Percentiles rank a stretch among this genome's conserved stretches.
These are phyloP conservation scores for Lentinula boryana DNA, from an alignment of 768 basidiomycete species.

Conservation along the genomic window DNA sequence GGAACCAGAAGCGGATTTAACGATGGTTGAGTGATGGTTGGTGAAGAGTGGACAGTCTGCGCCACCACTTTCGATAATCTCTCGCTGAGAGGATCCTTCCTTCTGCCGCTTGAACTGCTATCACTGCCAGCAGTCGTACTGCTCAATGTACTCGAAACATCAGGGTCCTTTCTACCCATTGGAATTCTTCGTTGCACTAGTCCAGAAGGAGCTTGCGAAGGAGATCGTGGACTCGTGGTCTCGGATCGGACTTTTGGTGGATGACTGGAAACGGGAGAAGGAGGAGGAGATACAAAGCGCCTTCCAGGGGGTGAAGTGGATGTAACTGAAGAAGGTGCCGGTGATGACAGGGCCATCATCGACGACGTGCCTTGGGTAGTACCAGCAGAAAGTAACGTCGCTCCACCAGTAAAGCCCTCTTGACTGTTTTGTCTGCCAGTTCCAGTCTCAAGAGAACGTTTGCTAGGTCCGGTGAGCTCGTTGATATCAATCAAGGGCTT, in stretches of 20 bases:
- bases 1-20: not conserved
- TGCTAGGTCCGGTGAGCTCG: conserved; percentile 25
- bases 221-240: not conserved
- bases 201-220: not conserved
- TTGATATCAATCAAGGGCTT: conserved; percentile 51
- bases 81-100: conserved; percentile 34
- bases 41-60: conserved; percentile 11
- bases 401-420: conserved; percentile 33
- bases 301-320: conserved; percentile 26
- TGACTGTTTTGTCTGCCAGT: conserved; percentile 12
- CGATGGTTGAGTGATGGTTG: not conserved
- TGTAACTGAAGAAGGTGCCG: conserved; percentile 19
- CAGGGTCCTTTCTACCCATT: not conserved
- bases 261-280: conserved; percentile 19
- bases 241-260: not conserved
- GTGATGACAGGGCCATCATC: conserved; percentile 11
- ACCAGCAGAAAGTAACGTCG: conserved; percentile 18
- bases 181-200: not conserved
- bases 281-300: conserved; percentile 27
- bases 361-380: not conserved
- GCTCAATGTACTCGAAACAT: not conserved
- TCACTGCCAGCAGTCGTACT: not conserved
- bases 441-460: conserved; percentile 5
- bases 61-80: conserved; percentile 34
- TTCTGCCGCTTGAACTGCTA: conserved; percentile 8